These are phyloP conservation scores for Euphrasia arctica DNA, from an alignment of 305 asterid species.

Conservation along the genomic window DNA sequence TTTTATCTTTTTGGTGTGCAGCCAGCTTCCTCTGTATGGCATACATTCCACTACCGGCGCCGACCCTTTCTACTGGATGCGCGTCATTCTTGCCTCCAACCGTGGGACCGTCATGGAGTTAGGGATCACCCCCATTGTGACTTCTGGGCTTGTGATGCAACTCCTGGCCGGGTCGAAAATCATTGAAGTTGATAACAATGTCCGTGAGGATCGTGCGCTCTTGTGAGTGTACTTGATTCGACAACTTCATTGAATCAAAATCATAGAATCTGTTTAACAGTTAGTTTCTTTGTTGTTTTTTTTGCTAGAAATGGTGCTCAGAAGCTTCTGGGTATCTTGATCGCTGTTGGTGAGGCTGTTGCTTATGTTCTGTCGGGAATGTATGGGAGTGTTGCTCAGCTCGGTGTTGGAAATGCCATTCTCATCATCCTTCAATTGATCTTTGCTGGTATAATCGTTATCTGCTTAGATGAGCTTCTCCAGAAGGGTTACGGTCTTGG, in stretches of 20 bases:
- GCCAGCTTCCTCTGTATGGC: conserved; percentile 63
- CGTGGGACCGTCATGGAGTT: conserved; percentile 66
- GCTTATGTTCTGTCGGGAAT: conserved; percentile 60
- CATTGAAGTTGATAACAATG: conserved; percentile 58
- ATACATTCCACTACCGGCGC: conserved; percentile 60
- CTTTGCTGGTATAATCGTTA: conserved; percentile 57
- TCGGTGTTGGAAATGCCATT: conserved; percentile 56
- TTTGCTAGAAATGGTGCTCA: conserved; percentile 51
- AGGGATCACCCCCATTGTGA: conserved; percentile 63
- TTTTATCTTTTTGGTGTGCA: conserved; percentile 52
- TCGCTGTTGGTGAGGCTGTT: conserved; percentile 58
- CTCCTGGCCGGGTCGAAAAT: conserved; percentile 58
- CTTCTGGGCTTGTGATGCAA: conserved; percentile 60
- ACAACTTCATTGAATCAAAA: background rate
- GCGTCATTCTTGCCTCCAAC: conserved; percentile 57
- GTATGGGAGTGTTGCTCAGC: conserved; percentile 51
- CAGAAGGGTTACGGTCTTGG: conserved; percentile 65
- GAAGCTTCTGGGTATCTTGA: conserved; percentile 55
- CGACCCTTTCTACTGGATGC: conserved; percentile 69
- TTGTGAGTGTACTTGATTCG: conserved; percentile 37
- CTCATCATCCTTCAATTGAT: conserved; percentile 52
- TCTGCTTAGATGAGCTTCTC: conserved; percentile 61
- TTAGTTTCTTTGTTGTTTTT: conserved; percentile 5
- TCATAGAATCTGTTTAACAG: background rate
- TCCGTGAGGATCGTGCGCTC: conserved; percentile 58